Percentiles rank a stretch among this genome's conserved stretches.
phyloP scores from a whole-genome alignment of 768 basidiomycete genomes.

The Exidia glandulosa region DNA sequence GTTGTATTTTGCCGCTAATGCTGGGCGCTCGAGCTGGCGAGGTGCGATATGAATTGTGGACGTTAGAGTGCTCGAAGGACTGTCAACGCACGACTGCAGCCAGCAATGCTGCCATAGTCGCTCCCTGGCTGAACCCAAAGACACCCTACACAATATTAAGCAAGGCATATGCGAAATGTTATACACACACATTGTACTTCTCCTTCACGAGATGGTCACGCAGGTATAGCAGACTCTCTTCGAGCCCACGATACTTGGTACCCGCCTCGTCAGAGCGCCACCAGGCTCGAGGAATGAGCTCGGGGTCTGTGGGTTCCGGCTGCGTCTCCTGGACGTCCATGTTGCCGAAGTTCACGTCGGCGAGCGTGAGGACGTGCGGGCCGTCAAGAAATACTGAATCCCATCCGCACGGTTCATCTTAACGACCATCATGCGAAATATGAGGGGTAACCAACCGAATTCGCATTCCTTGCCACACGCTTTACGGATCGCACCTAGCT shows the following conservation, averaged over 20 bases:
- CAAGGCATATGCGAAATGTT: neutral
- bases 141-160: conserved; percentile 42
- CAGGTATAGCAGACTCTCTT: conserved; percentile 43
- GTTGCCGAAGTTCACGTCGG: conserved; percentile 4
- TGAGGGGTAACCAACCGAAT: conserved; percentile 29
- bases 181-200: conserved; percentile 50
- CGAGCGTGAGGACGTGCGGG: neutral
- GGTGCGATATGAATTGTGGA: neutral
- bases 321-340: neutral
- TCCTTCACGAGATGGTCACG: conserved; percentile 46
- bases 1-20: conserved; percentile 40
- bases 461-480: conserved; percentile 54
- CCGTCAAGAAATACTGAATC: neutral
- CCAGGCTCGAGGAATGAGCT: conserved; percentile 57
- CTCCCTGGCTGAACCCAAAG: conserved; percentile 79
- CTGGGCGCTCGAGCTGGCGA: conserved; percentile 41
- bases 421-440: neutral
- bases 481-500: conserved; percentile 69
- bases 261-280: conserved; percentile 48
- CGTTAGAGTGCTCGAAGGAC: neutral
- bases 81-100: conserved; percentile 49
- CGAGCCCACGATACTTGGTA: conserved; percentile 42
- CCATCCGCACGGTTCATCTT: neutral
- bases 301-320: conserved; percentile 31
- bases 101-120: conserved; percentile 59